Base-by-base conservation (phyloP, 108 stramenopile species). In the Cyclotella cryptica region DNA sequence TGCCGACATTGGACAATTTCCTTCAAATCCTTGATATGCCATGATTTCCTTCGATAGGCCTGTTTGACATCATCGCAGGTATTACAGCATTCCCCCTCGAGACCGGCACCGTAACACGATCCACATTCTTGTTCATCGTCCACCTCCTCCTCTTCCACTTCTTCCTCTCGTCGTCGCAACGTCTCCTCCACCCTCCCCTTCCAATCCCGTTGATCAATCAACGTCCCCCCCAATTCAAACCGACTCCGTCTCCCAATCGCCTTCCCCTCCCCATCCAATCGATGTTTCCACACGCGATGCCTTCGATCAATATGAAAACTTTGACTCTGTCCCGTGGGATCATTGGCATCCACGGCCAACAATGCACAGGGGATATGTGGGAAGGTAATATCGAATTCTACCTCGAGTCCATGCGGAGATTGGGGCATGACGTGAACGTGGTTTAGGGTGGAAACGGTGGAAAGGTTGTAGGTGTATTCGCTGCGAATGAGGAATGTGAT, bases 91-190 rank as follows among this genome's bases (percentile, higher is more conserved):
- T 98, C 95, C 17, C 80, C 91, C 55, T 91, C 90, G 0, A 87
- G 88, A 19, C 93, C 97, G 6, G 98, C 98, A 2, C 98, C 98
- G 80, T 96, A 99, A 83, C 98, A 99, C 62, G 94, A 90, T n/a
- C 98, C 96, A 61, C 96, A 98, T 0, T 84, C 75, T 22, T 85
- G 73, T 40, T 90, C 89, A 42, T 87, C 86, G 35, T 73, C 74
- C 10, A 42, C 63, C 24, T 72, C 78, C 3, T 78, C 75, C 40
- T 53, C 40, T 43, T 80, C 63, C 13, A 65, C 49, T 39, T 7
- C 63, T n/a, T 62, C 43, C 18, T 17, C 24, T 63, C 21, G 28
- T 13, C 41, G 51, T 7, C 1, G n/a, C 27, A 2, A 58, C 61
- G 28, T 22, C 26, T 57, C 57, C 19, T 49, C 64, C 40, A 58